Percentiles rank a stretch among this genome's conserved stretches.
Evolutionary conservation across 805 yeast genomes (phyloP).

Genomic region (Saccharomycopsis olivae): DNA sequence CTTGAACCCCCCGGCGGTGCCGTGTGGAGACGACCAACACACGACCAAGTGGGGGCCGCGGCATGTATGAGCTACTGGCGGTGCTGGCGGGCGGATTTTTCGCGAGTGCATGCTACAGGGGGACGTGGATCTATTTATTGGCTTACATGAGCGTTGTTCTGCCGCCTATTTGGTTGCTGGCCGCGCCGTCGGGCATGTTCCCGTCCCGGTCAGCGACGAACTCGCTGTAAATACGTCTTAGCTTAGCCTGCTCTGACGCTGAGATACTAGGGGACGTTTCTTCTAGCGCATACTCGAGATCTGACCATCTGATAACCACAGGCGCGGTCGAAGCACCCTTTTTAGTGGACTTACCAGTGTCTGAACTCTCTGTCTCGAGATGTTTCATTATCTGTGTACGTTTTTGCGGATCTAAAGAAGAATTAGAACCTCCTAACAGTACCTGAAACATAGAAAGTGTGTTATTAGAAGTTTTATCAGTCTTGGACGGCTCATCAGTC

Average conservation of each 20-base stretch:
- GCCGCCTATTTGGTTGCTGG: conserved; percentile 76
- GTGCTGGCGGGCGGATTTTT: too few species aligned
- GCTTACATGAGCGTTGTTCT: conserved; percentile 73
- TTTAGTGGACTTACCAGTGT: not conserved
- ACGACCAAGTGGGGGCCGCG: too few species aligned
- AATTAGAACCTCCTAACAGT: conserved; percentile 14
- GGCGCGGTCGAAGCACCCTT: not conserved
- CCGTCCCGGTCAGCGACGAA: conserved; percentile 77
- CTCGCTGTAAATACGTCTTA: conserved; percentile 52
- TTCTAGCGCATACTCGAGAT: conserved; percentile 49
- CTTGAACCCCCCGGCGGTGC: too few species aligned
- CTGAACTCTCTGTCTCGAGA: conserved; percentile 29
- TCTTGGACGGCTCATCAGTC: not conserved
- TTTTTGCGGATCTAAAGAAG: conserved; percentile 30
- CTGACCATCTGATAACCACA: conserved; percentile 38
- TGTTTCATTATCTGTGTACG: conserved; percentile 32
- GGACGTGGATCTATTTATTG: too few species aligned
- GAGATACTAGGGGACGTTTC: conserved; percentile 93
- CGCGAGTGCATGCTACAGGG: too few species aligned
- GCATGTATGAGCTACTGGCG: too few species aligned
- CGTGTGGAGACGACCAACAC: too few species aligned
- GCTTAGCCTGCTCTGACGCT: conserved; percentile 50
- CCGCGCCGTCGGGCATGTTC: conserved; percentile 76
- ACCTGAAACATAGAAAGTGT: conserved; percentile 34
- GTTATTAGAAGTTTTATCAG: not conserved